phyloP scores from a whole-genome alignment of 495 filamentous ascomycete species.

The Chaetomium tenue region DNA sequence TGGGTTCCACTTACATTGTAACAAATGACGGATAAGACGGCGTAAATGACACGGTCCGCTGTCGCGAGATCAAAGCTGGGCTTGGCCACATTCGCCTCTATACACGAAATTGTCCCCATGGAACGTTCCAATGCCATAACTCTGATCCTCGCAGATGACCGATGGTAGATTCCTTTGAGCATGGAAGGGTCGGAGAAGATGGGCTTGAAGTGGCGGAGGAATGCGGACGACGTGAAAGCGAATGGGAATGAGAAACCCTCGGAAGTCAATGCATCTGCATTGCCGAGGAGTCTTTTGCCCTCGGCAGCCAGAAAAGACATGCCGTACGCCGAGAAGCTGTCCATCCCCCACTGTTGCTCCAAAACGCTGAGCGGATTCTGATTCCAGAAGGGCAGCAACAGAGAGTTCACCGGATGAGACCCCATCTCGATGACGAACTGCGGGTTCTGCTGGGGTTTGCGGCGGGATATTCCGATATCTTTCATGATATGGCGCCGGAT shows the following conservation, averaged over 20 bases:
- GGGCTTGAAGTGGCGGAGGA: neutral
- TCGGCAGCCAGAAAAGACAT: conserved; percentile 1
- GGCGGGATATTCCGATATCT: neutral
- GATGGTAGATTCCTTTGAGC: neutral
- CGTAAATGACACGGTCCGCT: conserved; percentile 1
- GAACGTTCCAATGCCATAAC: neutral
- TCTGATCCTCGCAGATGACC: neutral
- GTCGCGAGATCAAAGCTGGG: neutral
- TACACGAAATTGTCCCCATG: neutral
- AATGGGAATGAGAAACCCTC: neutral
- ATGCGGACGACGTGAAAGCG: conserved; percentile 1
- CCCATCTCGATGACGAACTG: neutral
- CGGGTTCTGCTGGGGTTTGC: neutral
- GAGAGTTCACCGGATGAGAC: neutral
- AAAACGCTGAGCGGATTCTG: conserved; percentile 1
- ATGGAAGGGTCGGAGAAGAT: neutral
- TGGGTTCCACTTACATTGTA: neutral
- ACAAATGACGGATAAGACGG: neutral
- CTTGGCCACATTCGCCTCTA: neutral
- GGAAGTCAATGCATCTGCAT: neutral
- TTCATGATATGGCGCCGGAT: conserved; percentile 1
- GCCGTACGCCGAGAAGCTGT: neutral
- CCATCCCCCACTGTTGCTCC: neutral
- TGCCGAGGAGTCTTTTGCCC: neutral
- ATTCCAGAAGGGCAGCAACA: neutral